Evolutionary conservation across 768 basidiomycete species (phyloP).

Genomic region (Trametes meyenii): DNA sequence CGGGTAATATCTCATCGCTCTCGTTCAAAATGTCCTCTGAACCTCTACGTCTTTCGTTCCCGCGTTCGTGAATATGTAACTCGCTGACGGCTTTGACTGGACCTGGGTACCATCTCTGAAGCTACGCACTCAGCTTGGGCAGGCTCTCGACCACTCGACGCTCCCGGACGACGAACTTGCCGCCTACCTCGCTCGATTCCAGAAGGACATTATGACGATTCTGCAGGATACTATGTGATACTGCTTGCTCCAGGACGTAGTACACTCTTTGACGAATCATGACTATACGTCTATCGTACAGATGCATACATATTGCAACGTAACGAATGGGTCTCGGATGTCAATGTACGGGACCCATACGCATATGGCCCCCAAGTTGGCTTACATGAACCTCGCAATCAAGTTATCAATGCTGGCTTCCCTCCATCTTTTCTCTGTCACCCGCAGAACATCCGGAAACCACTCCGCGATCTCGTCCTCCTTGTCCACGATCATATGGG

Average conservation of each 20-base stretch:
- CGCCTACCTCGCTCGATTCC: slow-evolving; percentile 66
- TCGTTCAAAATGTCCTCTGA: neutral
- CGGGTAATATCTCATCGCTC: slow-evolving; percentile 47
- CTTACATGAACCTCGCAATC: slow-evolving; percentile 25
- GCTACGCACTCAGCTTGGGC: slow-evolving; percentile 75
- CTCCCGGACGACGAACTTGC: slow-evolving; percentile 73
- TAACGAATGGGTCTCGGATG: too few species aligned
- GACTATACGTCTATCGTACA: neutral
- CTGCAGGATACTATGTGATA: slow-evolving; percentile 42
- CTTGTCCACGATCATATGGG: slow-evolving; percentile 56
- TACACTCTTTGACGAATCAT: too few species aligned
- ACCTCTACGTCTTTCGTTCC: neutral
- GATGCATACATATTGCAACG: too few species aligned
- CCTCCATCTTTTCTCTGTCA: slow-evolving; percentile 54
- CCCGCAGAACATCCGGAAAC: slow-evolving; percentile 53
- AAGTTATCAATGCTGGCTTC: slow-evolving; percentile 43
- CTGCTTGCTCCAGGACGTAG: neutral
- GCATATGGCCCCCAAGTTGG: neutral
- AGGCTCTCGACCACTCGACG: slow-evolving; percentile 72
- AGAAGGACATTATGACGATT: slow-evolving; percentile 66
- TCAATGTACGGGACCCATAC: neutral
- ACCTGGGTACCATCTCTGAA: slow-evolving; percentile 32
- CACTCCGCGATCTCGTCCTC: slow-evolving; percentile 39
- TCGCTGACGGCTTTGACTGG: neutral
- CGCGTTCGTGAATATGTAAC: neutral